Percentiles rank a stretch among this genome's conserved stretches.
Evolutionary conservation across 2,329 filamentous ascomycete genomes (phyloP).

Genomic region (Mycosphaerella arachidis): DNA sequence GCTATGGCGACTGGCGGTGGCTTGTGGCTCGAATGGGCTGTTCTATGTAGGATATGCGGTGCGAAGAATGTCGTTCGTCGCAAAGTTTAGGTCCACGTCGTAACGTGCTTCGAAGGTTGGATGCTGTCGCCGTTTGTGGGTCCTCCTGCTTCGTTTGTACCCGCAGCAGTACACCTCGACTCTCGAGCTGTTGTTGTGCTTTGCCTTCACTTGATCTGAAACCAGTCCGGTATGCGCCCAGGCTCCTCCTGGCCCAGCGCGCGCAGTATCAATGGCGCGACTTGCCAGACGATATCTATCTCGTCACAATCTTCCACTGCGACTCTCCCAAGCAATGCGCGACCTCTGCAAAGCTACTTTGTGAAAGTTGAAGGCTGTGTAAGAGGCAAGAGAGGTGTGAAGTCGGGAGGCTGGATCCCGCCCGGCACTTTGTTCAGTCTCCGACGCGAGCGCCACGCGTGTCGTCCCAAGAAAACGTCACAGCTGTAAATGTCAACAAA

Average conservation of each 20-base stretch:
- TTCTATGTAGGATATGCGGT: background rate
- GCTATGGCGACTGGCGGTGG: background rate
- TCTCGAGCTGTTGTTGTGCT: background rate
- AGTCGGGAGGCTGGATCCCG: constrained; percentile 8
- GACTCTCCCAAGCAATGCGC: constrained; percentile 1
- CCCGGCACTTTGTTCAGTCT: background rate
- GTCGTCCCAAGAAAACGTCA: constrained; percentile 13
- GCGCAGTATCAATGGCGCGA: background rate
- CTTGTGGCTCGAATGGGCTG: background rate
- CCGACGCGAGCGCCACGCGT: background rate
- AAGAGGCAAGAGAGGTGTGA: background rate
- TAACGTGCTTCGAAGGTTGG: background rate
- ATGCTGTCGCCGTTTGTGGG: background rate
- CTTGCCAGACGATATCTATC: background rate
- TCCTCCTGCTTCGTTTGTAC: background rate
- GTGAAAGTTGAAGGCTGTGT: background rate
- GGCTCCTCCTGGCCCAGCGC: background rate
- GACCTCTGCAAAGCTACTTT: background rate
- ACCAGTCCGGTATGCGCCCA: background rate
- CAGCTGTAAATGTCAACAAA: constrained; percentile 14
- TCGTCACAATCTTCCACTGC: background rate
- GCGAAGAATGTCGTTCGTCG: background rate
- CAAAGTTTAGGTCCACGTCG: background rate
- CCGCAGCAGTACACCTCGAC: background rate
- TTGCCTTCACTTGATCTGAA: background rate